Evolutionary conservation across 2,329 filamentous ascomycete genomes (phyloP), one percentile per base, ranked within the genome.

Genomic region (Colletotrichum sp.): DNA sequence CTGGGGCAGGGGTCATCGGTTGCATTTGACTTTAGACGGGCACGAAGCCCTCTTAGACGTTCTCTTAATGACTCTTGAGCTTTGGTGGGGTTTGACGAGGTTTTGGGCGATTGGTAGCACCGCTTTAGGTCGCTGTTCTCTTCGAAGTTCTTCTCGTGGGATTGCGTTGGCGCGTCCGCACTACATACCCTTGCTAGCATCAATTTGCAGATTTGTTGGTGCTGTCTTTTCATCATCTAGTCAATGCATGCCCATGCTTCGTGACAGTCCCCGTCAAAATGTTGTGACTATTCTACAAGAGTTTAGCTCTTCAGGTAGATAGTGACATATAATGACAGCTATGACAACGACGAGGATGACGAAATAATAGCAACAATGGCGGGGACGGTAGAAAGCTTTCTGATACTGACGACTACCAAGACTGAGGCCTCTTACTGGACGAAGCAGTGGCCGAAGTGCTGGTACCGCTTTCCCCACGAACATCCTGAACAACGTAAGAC

Each of bases 261-360:
- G 18, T n/a, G 38, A n/a, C n/a, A n/a, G n/a, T n/a, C n/a, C n/a
- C n/a, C n/a, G n/a, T n/a, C n/a, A 16, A 15, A 7, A 9, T 9
- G 8, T 5, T 48, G 38, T 48, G 38, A n/a, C 9, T 0, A n/a
- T 4, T 0, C 38, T 48, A 6, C 18, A 48, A 48, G 18, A 48
- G 38, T 0, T 48, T 6, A 0, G 38, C 38, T 48, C 18, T n/a
- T n/a, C 38, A n/a, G 8, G 16, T 0, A 2, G 5, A 43, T 10
- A 43, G 16, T 18, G 36, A 43, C 36, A 43, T 2, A 18, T 18
- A 0, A 18, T 36, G 13, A 36, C 34, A 15, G 13, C 34, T 15
- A 36, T 36, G 34, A 15, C 13, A 16, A 16, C 13, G 34, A 36
- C 13, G 13, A 36, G 34, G 34, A 36, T 5, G 12, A 38, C 34